phyloP scores from a whole-genome alignment of 202 grass and related monocot species.

The Elaeis oleifera region DNA sequence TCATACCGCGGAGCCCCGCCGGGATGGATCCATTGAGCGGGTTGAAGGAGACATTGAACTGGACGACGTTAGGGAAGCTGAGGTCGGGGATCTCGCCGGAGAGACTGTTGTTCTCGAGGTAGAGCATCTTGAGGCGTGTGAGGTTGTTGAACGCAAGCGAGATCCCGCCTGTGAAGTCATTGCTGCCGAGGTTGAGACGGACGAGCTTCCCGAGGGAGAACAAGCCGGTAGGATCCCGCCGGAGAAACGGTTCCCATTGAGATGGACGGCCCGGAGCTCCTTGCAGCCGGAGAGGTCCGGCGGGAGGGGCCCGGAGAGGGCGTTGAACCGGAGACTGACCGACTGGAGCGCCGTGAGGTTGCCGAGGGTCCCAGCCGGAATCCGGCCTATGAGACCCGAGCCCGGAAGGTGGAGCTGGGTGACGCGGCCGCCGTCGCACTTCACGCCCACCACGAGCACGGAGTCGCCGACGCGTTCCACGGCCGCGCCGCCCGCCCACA shows the following conservation, averaged over 20 bases:
- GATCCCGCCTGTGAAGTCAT: too few species aligned
- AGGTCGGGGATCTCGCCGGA: conserved; percentile 5
- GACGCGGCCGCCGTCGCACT: neutral
- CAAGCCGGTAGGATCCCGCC: too few species aligned
- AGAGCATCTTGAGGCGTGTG: neutral
- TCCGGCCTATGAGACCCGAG: neutral
- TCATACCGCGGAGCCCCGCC: neutral
- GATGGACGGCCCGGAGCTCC: too few species aligned
- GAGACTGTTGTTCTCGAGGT: conserved; percentile 4
- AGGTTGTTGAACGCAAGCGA: neutral
- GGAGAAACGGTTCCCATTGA: too few species aligned
- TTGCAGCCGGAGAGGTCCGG: neutral
- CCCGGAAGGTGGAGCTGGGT: conserved; percentile 16
- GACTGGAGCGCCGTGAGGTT: conserved; percentile 9
- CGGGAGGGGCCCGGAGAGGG: conserved; percentile 1
- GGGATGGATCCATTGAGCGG: conserved; percentile 13
- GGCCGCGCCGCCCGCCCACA: neutral
- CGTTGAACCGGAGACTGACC: conserved; percentile 9
- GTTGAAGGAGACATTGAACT: neutral
- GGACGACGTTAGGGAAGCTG: neutral
- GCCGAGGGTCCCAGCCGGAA: conserved; percentile 2
- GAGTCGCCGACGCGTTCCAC: conserved; percentile 7
- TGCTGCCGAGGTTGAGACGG: too few species aligned
- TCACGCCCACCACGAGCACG: conserved; percentile 2
- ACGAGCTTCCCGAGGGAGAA: too few species aligned